These are phyloP conservation scores for Vaccinium myrtillus DNA, from an alignment of 148 eudicot genomes.

Conservation along the genomic window DNA sequence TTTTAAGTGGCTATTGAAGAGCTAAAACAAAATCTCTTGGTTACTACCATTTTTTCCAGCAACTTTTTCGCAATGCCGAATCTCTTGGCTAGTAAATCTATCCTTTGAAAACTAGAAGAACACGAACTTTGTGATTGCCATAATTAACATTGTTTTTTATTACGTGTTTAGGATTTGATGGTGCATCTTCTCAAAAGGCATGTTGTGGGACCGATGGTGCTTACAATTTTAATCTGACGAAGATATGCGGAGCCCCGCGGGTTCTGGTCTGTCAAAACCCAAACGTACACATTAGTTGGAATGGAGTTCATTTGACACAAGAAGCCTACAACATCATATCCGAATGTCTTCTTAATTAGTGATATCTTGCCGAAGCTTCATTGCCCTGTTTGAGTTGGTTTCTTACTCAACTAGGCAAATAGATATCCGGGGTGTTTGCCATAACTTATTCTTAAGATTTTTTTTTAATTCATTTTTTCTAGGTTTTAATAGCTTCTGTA, in stretches of 20 bases:
- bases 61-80: neutral
- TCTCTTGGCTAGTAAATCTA: neutral
- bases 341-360: neutral
- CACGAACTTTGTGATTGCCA: neutral
- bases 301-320: constrained; percentile 20
- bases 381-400: neutral
- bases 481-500: neutral
- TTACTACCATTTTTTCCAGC: constrained; percentile 11
- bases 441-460: neutral
- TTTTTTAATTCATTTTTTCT: neutral
- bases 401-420: neutral
- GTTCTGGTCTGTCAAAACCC: constrained; percentile 16
- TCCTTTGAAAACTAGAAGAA: neutral
- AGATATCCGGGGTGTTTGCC: no score
- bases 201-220: constrained; percentile 15
- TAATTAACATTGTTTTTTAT: neutral
- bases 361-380: constrained; percentile 4
- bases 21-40: neutral
- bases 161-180: constrained; percentile 13
- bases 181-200: neutral
- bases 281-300: constrained; percentile 6
- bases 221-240: neutral
- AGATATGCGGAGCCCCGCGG: neutral
- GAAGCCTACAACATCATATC: neutral
- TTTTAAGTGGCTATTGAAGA: constrained; percentile 2